phyloP scores from a whole-genome alignment of 2,329 filamentous ascomycete species.

The Aspergillus sp. region DNA sequence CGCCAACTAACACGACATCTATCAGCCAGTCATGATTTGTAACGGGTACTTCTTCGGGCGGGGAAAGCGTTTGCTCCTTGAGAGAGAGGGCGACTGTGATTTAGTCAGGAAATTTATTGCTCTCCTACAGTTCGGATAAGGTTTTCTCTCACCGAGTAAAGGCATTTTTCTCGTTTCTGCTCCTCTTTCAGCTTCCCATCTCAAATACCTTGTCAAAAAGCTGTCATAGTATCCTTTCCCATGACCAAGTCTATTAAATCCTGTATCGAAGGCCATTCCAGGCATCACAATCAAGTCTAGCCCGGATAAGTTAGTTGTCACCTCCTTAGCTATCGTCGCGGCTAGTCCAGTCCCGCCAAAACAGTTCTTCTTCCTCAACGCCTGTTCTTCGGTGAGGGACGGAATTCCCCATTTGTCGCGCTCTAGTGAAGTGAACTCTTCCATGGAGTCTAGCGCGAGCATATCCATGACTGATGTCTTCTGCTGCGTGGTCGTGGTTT shows the following conservation, averaged over 20 bases:
- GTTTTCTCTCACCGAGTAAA: constrained; percentile 55
- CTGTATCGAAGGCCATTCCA: constrained; percentile 83
- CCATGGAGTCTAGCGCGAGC: constrained; percentile 71
- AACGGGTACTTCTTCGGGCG: constrained; percentile 68
- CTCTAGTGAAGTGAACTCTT: constrained; percentile 75
- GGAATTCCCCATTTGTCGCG: constrained; percentile 93
- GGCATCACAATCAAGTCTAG: constrained; percentile 90
- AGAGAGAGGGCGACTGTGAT: constrained; percentile 74
- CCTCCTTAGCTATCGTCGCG: constrained; percentile 8
- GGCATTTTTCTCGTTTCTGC: constrained; percentile 48
- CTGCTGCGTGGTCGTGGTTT: constrained; percentile 37
- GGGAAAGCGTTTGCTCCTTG: constrained; percentile 75
- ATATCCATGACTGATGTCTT: constrained; percentile 87
- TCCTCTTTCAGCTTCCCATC: constrained; percentile 36
- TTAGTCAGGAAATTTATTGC: constrained; percentile 25
- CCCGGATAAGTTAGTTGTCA: constrained; percentile 36
- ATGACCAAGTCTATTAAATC: constrained; percentile 78
- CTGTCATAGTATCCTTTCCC: constrained; percentile 97
- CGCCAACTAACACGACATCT: constrained; percentile 73
- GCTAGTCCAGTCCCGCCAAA: constrained; percentile 62
- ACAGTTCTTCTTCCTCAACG: constrained; percentile 68
- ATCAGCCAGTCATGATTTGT: constrained; percentile 75
- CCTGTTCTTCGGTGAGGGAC: constrained; percentile 67
- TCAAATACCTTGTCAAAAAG: constrained; percentile 76
- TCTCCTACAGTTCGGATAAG: constrained; percentile 1